These are phyloP conservation scores for Termitomyces sp. DNA, from an alignment of 768 basidiomycete species.

Conservation along the genomic window DNA sequence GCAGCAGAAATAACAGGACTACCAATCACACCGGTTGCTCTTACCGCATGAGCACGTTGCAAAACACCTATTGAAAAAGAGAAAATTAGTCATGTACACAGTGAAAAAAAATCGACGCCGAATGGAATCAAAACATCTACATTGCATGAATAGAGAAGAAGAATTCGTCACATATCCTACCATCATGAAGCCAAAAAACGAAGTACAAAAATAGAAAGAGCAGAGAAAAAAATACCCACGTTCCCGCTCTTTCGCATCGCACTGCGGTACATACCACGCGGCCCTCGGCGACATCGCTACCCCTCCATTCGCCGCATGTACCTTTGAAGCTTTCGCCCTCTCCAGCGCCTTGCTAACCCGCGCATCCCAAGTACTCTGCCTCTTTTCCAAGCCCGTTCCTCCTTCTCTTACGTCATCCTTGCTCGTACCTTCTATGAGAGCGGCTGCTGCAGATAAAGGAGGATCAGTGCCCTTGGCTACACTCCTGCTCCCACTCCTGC, in stretches of 20 bases:
- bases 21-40: neutral
- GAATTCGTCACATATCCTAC: neutral
- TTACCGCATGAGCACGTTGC: neutral
- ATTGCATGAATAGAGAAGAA: neutral
- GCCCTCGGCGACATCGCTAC: neutral
- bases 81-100: neutral
- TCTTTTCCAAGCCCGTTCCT: neutral
- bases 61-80: neutral
- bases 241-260: neutral
- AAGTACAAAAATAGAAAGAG: neutral
- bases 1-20: neutral
- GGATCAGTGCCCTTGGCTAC: neutral
- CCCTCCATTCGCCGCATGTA: neutral
- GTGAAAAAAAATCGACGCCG: neutral
- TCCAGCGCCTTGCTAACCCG: conserved; percentile 14
- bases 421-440: neutral
- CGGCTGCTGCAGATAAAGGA: neutral
- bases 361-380: conserved; percentile 11
- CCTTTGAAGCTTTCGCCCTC: neutral
- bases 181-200: neutral
- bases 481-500: no score
- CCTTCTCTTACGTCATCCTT: neutral
- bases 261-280: conserved; percentile 6
- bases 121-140: neutral
- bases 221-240: neutral